Evolutionary conservation across 352 stramenopile genomes (phyloP).

Genomic region (Globisporangium nagaii): DNA sequence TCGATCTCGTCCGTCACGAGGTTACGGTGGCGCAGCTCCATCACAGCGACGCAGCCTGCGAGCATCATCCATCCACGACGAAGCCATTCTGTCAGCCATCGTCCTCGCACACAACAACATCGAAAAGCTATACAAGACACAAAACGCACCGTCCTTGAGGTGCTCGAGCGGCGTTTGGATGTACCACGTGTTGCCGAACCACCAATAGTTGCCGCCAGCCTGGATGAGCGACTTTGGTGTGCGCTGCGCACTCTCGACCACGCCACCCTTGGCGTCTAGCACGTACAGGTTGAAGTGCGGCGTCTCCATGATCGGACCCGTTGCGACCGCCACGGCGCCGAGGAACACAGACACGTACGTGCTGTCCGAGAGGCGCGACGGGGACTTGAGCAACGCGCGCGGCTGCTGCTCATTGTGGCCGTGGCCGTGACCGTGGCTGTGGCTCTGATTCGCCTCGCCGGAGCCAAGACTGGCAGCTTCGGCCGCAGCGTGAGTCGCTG

Average conservation of each 20-base stretch:
- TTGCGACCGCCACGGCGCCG: conserved; percentile 72
- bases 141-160: conserved; percentile 72
- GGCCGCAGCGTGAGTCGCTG: conserved; percentile 30
- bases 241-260: conserved; percentile 69
- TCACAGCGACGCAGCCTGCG: conserved; percentile 78
- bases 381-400: conserved; percentile 36
- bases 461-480: conserved; percentile 19
- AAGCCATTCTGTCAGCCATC: not conserved
- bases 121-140: not conserved
- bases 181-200: conserved; percentile 88
- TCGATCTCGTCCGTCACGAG: conserved; percentile 81
- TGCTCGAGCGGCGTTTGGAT: conserved; percentile 81
- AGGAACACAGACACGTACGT: conserved; percentile 87
- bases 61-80: not conserved
- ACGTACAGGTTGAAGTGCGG: conserved; percentile 86
- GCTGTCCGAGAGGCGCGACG: conserved; percentile 57
- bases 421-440: too few species aligned
- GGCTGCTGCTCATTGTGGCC: conserved; percentile 10
- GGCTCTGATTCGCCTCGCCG: conserved; percentile 7
- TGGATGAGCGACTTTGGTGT: conserved; percentile 86
- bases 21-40: conserved; percentile 83
- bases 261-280: conserved; percentile 61
- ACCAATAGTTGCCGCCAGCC: conserved; percentile 83
- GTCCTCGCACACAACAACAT: not conserved
- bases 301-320: conserved; percentile 82